Evolutionary conservation across 306 rosid genomes (phyloP), one percentile per base, ranked within the genome.

Genomic region (Cucumis hystrix): DNA sequence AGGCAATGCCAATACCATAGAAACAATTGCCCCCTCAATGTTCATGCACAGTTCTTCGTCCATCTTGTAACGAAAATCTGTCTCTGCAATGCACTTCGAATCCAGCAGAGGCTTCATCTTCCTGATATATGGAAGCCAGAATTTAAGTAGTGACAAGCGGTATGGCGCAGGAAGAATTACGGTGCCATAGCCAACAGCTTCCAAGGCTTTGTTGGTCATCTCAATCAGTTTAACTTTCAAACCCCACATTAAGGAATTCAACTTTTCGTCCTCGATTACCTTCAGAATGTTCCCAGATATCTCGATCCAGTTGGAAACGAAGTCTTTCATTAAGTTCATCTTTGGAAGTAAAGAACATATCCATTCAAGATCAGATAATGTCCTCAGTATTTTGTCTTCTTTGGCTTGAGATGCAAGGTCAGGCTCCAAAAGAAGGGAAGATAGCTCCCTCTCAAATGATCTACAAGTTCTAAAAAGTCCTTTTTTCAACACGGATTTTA

Each of bases 281-380:
- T 59, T 81, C 80, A 90, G 57, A 68, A 89, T 80, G 21, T 86
- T 86, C 20, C 79, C 69, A 39, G 99, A 95, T 78, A 87, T 83
- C 39, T 78, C 86, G 35, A 82, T 78, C 99, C 99, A 95, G 45
- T 89, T 81, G 10, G 86, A 83, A 68, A 95, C 99, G 68, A 95
- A 95, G 68, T 82, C 87, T 77, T 92, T 89, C 99, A 92, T 87
- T 63, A 89, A 81, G 82, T 89, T 90, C 96, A 91, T 88, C 91
- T 87, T 95, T 16, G 93, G 89, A 14, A 95, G 96, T 40, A 90
- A 87, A 79, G 82, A 86, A 82, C 97, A 90, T 82, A 85, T 83
- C 99, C 99, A 95, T 85, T 95, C 97, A 64, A 95, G 89, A 88
- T 95, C 99, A 28, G 92, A 85, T 77, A 90, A 77, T 56, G 85